A percentile compares a stretch with the other conserved stretches of the same genome.
These are phyloP conservation scores for Solanum neorickii DNA, from an alignment of 257 asterid species.

Conservation along the genomic window DNA sequence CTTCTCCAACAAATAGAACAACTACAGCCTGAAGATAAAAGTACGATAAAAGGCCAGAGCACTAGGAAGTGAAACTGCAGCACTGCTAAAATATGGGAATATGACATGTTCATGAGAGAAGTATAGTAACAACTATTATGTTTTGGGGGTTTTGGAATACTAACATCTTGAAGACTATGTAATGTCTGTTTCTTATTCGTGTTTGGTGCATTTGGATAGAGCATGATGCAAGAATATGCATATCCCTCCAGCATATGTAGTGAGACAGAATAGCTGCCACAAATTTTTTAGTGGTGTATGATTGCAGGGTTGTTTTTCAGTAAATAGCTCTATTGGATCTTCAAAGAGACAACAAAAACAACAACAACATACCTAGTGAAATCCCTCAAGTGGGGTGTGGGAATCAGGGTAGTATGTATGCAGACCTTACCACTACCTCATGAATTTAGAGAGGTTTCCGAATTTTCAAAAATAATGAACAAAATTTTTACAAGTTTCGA, in stretches of 20 bases:
- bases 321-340: background rate
- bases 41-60: background rate
- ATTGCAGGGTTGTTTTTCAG: background rate
- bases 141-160: background rate
- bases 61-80: background rate
- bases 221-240: background rate
- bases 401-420: background rate
- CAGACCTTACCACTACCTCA: background rate
- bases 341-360: background rate
- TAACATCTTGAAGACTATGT: background rate
- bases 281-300: background rate
- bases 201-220: background rate
- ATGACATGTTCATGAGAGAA: background rate
- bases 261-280: background rate
- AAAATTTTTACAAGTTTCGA: background rate
- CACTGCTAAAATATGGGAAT: background rate
- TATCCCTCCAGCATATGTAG: background rate
- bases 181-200: background rate
- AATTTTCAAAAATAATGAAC: background rate
- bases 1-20: background rate
- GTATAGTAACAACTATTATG: background rate
- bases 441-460: background rate
- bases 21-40: background rate
- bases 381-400: background rate
- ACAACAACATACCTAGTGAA: background rate